A percentile compares a stretch with the other conserved stretches of the same genome.
Evolutionary conservation across 2,329 filamentous ascomycete species (phyloP).

Genomic region (Paracorniculantispora psalliotae): DNA sequence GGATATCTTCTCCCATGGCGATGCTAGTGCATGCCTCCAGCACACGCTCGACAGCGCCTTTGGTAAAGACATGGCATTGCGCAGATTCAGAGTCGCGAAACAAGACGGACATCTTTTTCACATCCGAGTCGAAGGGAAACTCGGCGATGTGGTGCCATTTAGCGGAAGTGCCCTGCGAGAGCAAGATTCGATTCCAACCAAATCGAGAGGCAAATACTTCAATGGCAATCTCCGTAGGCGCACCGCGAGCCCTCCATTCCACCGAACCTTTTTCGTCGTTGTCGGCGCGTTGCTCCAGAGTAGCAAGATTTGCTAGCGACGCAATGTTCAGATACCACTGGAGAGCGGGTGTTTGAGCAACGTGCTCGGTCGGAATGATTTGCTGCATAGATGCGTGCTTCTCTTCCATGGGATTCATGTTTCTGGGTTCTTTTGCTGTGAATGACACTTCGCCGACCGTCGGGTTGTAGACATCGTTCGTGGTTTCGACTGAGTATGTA

Average conservation of each 20-base stretch:
- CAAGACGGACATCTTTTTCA: slow-evolving; percentile 56
- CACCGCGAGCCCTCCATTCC: slow-evolving; percentile 40
- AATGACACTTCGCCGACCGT: slow-evolving; percentile 21
- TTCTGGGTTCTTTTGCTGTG: slow-evolving; percentile 15
- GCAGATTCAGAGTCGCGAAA: slow-evolving; percentile 31
- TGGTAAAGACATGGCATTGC: slow-evolving; percentile 45
- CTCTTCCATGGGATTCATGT: slow-evolving; percentile 5
- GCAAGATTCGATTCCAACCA: slow-evolving; percentile 31
- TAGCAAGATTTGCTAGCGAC: slow-evolving; percentile 56
- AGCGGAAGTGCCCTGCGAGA: slow-evolving; percentile 20
- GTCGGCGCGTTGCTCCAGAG: slow-evolving; percentile 42
- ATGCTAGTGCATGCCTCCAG: slow-evolving; percentile 53
- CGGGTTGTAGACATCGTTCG: slow-evolving; percentile 27
- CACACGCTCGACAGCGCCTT: slow-evolving; percentile 63
- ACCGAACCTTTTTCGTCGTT: slow-evolving; percentile 20
- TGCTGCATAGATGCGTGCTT: slow-evolving; percentile 12
- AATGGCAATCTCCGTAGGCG: slow-evolving; percentile 53
- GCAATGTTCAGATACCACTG: slow-evolving; percentile 52
- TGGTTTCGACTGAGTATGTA: slow-evolving; percentile 29
- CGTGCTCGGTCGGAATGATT: slow-evolving; percentile 37
- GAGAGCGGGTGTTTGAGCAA: slow-evolving; percentile 29
- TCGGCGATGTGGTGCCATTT: slow-evolving; percentile 42
- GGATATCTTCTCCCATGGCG: slow-evolving; percentile 32
- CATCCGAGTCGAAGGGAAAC: slow-evolving; percentile 53
- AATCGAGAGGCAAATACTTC: slow-evolving; percentile 54